Evolutionary conservation across 306 rosid species (phyloP).

Genomic region (Rubus idaeus): DNA sequence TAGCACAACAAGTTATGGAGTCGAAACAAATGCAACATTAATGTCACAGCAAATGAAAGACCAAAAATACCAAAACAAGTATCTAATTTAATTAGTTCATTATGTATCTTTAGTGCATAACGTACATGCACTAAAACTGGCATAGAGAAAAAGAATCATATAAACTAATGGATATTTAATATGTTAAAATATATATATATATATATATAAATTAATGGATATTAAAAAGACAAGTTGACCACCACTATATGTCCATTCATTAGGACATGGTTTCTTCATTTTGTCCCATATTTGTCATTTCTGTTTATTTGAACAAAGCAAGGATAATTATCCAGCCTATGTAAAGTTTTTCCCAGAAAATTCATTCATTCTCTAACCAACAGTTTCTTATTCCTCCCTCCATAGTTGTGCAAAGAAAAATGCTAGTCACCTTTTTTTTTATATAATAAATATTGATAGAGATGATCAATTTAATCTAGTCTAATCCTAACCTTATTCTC

Average conservation of each 20-base stretch:
- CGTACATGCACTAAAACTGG: slow-evolving; percentile 9
- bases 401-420: no score
- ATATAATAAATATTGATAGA: no score
- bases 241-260: slow-evolving; percentile 3
- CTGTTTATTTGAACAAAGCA: no score
- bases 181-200: no score
- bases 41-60: slow-evolving; percentile 4
- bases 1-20: not conserved
- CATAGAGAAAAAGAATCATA: not conserved
- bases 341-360: no score
- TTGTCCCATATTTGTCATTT: not conserved
- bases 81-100: not conserved
- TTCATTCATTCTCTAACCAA: no score
- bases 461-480: no score
- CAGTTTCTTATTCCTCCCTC: no score
- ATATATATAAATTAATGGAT: not conserved
- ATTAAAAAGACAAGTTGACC: slow-evolving; percentile 15
- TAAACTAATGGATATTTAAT: not conserved
- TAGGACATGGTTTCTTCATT: slow-evolving; percentile 11
- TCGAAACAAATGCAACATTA: slow-evolving; percentile 6
- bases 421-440: no score
- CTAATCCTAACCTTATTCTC: no score
- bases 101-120: not conserved
- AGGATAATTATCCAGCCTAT: no score
- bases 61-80: not conserved